Conservation (phyloP, 352 stramenopile genomes). For the Globisporangium camurandrum region DNA sequence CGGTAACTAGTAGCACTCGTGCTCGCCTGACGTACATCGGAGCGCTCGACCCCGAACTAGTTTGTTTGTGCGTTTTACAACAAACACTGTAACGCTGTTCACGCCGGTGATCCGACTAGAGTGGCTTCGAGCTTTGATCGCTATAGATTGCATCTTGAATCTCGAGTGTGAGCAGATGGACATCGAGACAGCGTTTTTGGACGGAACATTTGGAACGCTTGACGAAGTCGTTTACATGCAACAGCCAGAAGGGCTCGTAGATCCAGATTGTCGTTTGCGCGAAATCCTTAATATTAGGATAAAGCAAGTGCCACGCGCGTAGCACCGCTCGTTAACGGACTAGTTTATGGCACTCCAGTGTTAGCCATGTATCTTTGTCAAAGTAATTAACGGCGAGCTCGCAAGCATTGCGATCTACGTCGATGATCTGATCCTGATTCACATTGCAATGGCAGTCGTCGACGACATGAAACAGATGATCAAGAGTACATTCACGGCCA, state of each 20-base stretch:
- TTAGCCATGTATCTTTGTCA: slow-evolving; percentile 10
- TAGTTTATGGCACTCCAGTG: slow-evolving; percentile 5
- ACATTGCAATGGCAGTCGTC: not conserved
- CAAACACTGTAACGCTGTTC: not conserved
- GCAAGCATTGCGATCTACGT: slow-evolving; percentile 13
- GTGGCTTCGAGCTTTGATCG: not conserved
- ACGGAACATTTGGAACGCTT: not conserved
- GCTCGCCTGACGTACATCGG: too few species aligned
- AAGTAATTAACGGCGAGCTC: not conserved
- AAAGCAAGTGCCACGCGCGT: not conserved
- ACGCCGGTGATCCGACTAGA: not conserved
- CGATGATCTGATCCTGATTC: slow-evolving; percentile 11
- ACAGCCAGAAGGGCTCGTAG: not conserved
- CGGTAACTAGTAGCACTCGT: too few species aligned
- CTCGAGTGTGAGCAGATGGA: slow-evolving; percentile 1
- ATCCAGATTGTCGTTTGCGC: not conserved
- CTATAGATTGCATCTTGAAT: not conserved
- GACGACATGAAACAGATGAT: slow-evolving; percentile 1
- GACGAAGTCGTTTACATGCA: not conserved
- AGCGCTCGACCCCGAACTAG: too few species aligned
- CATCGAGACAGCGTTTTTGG: not conserved
- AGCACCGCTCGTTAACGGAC: slow-evolving; percentile 6
- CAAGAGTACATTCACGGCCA: slow-evolving; percentile 3
- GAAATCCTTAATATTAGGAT: not conserved
- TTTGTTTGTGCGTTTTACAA: too few species aligned